Evolutionary conservation across 2,329 filamentous ascomycete species (phyloP), one percentile per base, ranked within the genome.

Genomic region (Apiospora rasikravindrae): DNA sequence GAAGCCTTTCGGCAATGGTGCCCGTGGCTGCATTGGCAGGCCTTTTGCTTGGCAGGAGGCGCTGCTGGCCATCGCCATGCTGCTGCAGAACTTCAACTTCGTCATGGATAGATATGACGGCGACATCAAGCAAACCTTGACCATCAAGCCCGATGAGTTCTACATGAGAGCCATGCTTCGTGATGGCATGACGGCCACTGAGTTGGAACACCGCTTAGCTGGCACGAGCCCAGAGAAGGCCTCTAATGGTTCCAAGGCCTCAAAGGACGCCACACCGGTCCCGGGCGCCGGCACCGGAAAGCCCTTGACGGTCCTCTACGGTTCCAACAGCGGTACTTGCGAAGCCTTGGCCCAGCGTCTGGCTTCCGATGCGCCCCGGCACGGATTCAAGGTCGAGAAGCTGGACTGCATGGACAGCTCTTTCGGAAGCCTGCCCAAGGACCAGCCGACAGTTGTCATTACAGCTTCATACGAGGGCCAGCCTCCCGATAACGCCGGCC

Each of bases 321-420:
- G 93, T 2, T 93, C 91, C 26, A 94, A 94, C 78, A 90, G 89
- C 2, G 93, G 93, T 0, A 95, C 93, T 1, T 95, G 93, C 78
- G 91, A 94, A 80, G 86, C 90, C 0, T 85, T 94, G 64, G 90
- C 92, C 0, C 87, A 92, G 74, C 85, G 88, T 33, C 79, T 94
- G 11, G 90, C 90, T 0, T 84, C 86, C 8, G 88, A 90, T 77
- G 91, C 91, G 0, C 77, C 83, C 1, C 79, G 80, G 2, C 89
- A 89, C 75, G 92, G 92, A 0, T 94, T 90, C 80, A 81, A 80
- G 5, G 79, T 82, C 1, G 70, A 78, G 93, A 33, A 82, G 88
- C 13, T 92, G 1, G 85, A 87, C 29, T 85, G 86, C n/a, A 80
- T 91, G 69, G 87, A 91, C 74, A 83, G 84, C 0, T 87, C 86